Evolutionary conservation across 306 rosid genomes (phyloP).

Genomic region (Mimosa bimucronata): DNA sequence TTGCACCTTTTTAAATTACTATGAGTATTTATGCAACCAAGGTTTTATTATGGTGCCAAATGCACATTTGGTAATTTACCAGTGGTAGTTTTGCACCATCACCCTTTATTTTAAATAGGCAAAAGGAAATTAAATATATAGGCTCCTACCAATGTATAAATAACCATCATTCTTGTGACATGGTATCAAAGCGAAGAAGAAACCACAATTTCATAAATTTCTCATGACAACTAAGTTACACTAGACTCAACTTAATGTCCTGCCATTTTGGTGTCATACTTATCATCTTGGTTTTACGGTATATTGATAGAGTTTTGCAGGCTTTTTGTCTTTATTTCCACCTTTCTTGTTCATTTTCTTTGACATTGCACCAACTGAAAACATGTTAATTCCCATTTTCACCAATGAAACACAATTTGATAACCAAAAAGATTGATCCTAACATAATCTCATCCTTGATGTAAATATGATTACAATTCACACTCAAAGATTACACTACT

Average conservation of each 20-base stretch:
- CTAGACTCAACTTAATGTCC: neutral
- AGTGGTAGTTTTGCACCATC: no score
- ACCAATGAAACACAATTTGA: neutral
- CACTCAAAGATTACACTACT: slow-evolving; percentile 15
- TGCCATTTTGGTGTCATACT: neutral
- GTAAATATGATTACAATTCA: slow-evolving; percentile 23
- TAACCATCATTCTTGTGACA: neutral
- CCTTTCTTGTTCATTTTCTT: slow-evolving; percentile 22
- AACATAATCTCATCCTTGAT: slow-evolving; percentile 22
- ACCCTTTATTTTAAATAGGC: neutral
- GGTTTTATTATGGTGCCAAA: no score
- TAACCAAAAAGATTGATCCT: slow-evolving; percentile 5
- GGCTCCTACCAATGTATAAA: neutral
- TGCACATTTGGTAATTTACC: no score
- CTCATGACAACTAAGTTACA: neutral
- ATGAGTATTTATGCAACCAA: no score
- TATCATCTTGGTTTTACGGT: neutral
- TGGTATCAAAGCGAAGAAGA: neutral
- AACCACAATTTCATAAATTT: neutral
- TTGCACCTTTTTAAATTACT: no score
- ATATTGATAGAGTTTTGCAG: neutral
- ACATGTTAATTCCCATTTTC: neutral
- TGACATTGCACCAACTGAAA: slow-evolving; percentile 2
- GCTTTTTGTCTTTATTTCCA: neutral
- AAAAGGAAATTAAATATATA: neutral